Evolutionary conservation across 2,329 filamentous ascomycete genomes (phyloP), one percentile per base, ranked within the genome.

Genomic region (Calycina herbarum): DNA sequence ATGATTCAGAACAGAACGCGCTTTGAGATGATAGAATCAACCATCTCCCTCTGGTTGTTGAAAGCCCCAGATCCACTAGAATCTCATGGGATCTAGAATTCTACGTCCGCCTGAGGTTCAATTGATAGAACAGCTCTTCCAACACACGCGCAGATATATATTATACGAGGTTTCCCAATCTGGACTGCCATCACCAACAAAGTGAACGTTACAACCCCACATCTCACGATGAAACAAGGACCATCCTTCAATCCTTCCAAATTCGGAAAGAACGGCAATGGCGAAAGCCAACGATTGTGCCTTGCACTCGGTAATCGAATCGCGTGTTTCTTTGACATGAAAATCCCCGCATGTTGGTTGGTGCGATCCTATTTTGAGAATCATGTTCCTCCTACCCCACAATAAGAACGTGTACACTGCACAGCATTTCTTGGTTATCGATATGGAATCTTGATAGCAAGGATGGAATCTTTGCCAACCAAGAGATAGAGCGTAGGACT

Each of bases 131-230:
- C 38, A 17, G 17, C 38, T 40, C 13, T 11, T 40, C 38, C 38
- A 40, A 40, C 13, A 15, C 13, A 40, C 13, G 2, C 11, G 3
- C 11, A 17, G 13, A 40, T 38, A 38, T 38, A 2, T 35, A 38
- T 38, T 13, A 38, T 3, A 38, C 2, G 38, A 11, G 45, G n/a
- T 8, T 51, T 20, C 45, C 45, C n/a, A 24, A 51, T 51, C 38
- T 7, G 6, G n/a, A 51, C 8, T 24, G 45, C n/a, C 3, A 51
- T 51, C n/a, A 51, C 45, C 20, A 51, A 24, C n/a, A 24, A 24
- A 24, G n/a, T 51, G n/a, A 51, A 51, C 45, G 45, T 51, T 51
- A 24, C 45, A 51, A 20, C 45, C n/a, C n/a, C 45, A 51, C 20
- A 24, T 51, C 45, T n/a, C 38, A 40, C 38, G 38, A 40, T 51